Evolutionary conservation across 177 flowering plant genomes (phyloP).

Genomic region (Vitis hybrid): DNA sequence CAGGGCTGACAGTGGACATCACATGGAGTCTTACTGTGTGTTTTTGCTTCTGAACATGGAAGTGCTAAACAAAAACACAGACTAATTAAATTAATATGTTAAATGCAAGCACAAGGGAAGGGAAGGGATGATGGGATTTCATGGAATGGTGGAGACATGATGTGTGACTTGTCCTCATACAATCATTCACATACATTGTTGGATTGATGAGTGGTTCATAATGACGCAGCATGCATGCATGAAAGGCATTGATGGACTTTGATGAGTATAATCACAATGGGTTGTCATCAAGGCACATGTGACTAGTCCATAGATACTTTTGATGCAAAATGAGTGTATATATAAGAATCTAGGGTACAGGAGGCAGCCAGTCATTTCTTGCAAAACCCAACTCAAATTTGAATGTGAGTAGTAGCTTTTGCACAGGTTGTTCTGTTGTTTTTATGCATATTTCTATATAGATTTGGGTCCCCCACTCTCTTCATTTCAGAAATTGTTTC

Average conservation of each 20-base stretch:
- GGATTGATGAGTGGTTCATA: too few species aligned
- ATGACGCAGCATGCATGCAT: too few species aligned
- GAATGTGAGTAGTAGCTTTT: slow-evolving; percentile 33
- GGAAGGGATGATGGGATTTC: too few species aligned
- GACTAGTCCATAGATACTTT: neutral
- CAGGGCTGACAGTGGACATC: slow-evolving; percentile 8
- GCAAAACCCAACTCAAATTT: slow-evolving; percentile 22
- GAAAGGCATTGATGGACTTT: neutral
- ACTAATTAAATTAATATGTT: too few species aligned
- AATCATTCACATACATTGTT: too few species aligned
- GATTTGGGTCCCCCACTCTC: slow-evolving; percentile 45
- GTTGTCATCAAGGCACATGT: slow-evolving; percentile 6
- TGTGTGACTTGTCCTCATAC: too few species aligned
- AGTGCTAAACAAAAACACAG: too few species aligned
- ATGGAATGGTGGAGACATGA: too few species aligned
- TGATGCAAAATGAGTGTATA: neutral
- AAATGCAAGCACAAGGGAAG: too few species aligned
- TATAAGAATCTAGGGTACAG: slow-evolving; percentile 26
- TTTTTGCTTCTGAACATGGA: neutral
- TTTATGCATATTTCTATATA: slow-evolving; percentile 43
- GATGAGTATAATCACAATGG: neutral
- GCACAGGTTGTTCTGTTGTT: slow-evolving; percentile 49
- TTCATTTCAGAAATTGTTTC: slow-evolving; percentile 24
- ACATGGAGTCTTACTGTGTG: neutral
- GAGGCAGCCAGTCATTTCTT: slow-evolving; percentile 19